Base-by-base conservation (phyloP, 1,284 basidiomycete genomes). In the Malassezia restricta region DNA sequence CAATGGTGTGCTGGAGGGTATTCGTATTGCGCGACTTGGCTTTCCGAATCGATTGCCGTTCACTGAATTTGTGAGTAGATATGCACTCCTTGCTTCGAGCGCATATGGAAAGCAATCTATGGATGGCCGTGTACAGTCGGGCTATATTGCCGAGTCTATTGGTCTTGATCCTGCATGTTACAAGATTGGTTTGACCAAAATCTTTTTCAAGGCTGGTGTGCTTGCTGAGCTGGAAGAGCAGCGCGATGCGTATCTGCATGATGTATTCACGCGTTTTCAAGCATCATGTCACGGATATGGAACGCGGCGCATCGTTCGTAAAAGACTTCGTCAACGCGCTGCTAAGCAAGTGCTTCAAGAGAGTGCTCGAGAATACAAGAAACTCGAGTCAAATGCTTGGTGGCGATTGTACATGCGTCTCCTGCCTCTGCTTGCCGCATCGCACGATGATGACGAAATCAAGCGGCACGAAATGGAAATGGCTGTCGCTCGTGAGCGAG, bases 151-250 rank as follows among this genome's bases (percentile, higher is more conserved):
- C 41, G 84, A 84, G 57, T 82, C 87, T 5, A 78, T 98, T 37
- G 86, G 92, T 50, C 80, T 98, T 17, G 89, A 95, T 73, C 81
- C 83, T 50, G 78, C 81, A 0, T 80, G 83, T 24, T 96, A 84
- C 79, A 86, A 85, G 66, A 87, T 98, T 57, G 94, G 94, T 7
- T 87, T 87, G 0, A 94, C 89, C 40, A 99, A 98, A 77, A 87
- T 96, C 61, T 98, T 98, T 77, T 98, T 99, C 82, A 98, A 96
- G 74, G 91, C 94, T 1, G 92, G 92, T 5, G 89, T 96, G 2
- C 80, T 99, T 8, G 94, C 94, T n/a, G 91, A 95, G 66, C 80
- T 98, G 29, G 94, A 98, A 75, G 94, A 96, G 67, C 80, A 87
- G 17, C 78, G 94, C 15, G 94, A 99, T 74, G 78, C 80, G 8